phyloP scores from a whole-genome alignment of 129 eudicot genomes.

The Oenanthe sinensis region DNA sequence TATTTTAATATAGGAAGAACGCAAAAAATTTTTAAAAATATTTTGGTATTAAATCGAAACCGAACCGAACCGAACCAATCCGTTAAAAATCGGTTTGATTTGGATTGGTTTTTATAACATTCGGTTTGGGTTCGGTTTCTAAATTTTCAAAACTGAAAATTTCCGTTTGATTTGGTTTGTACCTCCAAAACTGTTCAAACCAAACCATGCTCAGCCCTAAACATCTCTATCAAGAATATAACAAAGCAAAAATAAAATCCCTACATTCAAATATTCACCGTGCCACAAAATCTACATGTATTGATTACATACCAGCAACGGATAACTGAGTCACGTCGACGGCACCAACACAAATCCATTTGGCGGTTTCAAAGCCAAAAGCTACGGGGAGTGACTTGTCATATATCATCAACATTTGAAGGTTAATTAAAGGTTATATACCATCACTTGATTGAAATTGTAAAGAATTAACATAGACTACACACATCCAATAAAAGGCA shows the following conservation, averaged over 20 bases:
- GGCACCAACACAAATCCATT: slow-evolving; percentile 98
- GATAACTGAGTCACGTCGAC: slow-evolving; percentile 89
- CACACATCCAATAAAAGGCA: not conserved
- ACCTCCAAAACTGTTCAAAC: too few relatives aligned
- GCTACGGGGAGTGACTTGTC: slow-evolving; percentile 91
- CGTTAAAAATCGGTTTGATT: too few relatives aligned
- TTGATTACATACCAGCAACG: slow-evolving; percentile 53
- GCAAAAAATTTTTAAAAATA: too few relatives aligned
- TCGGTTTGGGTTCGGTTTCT: too few relatives aligned
- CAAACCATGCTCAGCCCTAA: too few relatives aligned
- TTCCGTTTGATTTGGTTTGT: too few relatives aligned
- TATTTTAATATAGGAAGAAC: too few relatives aligned
- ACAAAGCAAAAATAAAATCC: not conserved
- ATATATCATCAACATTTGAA: slow-evolving; percentile 21
- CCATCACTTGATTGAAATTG: not conserved
- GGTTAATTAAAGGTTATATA: slow-evolving; percentile 14
- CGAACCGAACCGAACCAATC: too few relatives aligned
- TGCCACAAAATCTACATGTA: not conserved
- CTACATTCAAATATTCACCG: not conserved
- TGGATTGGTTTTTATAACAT: too few relatives aligned
- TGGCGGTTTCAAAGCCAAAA: slow-evolving; percentile 89
- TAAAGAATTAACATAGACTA: not conserved
- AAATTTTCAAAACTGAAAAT: too few relatives aligned
- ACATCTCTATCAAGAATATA: not conserved
- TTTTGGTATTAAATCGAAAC: too few relatives aligned